Base-by-base conservation (phyloP, 2,329 filamentous ascomycete genomes). In the Trichophaea hybrida region DNA sequence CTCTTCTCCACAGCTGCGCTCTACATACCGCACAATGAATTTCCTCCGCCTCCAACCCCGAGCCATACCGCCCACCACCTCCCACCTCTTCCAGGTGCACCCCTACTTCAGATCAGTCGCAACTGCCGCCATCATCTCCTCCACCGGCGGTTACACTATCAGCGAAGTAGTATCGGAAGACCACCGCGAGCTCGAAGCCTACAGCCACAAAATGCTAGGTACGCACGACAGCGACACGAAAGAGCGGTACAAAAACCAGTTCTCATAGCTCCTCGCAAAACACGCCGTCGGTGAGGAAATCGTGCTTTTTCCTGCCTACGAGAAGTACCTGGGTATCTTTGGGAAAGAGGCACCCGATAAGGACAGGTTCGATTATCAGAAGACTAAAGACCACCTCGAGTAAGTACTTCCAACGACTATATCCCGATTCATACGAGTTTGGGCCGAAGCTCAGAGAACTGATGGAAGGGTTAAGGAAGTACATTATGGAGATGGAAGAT, bases 201-300 rank as follows among this genome's bases (percentile, higher is more conserved):
- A 54, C 34, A 10, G n/a, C 34, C n/a, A 35, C 34, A 54, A 54
- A 31, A 13, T 51, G 6, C 31, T 54, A 1, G 13, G 10, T 31
- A 6, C 51, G 4, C n/a, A 15, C 4, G 24, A 33, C 13, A 12
- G n/a, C 4, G 72, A 76, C 33, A 69, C 74, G 5, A 70, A 73
- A 64, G 65, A 68, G n/a, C 71, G 71, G 17, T 54, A 35, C 34
- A 24, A 54, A 38, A 54, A 54, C 51, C 51, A 54, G 31, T 54
- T 54, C 31, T 54, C 51, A 5, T 54, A 31, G 51, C 51, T 54
- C 10, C 31, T 54, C 6, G 34, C 51, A 12, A 54, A 54, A 15
- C 51, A 54, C 34, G 31, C 15, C 1, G 7, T 54, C n/a, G 51
- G 31, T 8, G 51, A 54, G 34, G 51, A 54, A n/a, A 54, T 54